Conservation (phyloP, 495 filamentous ascomycete species). For the Neurospora sp. region DNA sequence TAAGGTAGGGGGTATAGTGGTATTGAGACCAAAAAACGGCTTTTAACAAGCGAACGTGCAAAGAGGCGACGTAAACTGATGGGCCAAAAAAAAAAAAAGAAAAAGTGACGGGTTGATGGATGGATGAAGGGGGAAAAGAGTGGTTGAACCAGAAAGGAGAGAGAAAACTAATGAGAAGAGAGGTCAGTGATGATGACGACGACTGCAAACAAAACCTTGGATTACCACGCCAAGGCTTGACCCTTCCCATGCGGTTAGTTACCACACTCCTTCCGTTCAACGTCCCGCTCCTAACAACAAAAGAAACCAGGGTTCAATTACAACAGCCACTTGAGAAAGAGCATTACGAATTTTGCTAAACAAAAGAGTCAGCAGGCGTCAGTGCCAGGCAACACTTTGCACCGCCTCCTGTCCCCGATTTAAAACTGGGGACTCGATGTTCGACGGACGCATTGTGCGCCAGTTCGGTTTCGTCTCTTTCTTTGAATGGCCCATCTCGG, state of each 20-base stretch:
- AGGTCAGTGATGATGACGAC: background rate
- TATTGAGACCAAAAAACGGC: background rate
- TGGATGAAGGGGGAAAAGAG: background rate
- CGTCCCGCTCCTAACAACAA: background rate
- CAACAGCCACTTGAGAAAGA: background rate
- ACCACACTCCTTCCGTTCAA: background rate
- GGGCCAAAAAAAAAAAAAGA: background rate
- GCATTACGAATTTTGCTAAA: background rate
- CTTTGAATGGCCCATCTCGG: background rate
- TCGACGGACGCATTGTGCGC: background rate
- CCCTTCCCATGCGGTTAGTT: background rate
- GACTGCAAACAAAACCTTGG: background rate
- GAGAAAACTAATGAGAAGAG: background rate
- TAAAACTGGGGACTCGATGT: background rate
- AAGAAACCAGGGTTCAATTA: background rate
- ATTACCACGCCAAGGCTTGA: background rate
- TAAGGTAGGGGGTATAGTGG: background rate
- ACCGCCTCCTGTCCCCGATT: background rate
- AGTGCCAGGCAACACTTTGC: background rate
- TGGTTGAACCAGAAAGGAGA: background rate
- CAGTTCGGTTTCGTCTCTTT: background rate
- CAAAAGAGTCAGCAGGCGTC: background rate
- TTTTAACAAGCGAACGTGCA: background rate
- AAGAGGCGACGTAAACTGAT: background rate
- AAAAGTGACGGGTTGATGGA: background rate